These are phyloP conservation scores for Fraxinus angustifolia DNA, from an alignment of 305 asterid species.

Conservation along the genomic window DNA sequence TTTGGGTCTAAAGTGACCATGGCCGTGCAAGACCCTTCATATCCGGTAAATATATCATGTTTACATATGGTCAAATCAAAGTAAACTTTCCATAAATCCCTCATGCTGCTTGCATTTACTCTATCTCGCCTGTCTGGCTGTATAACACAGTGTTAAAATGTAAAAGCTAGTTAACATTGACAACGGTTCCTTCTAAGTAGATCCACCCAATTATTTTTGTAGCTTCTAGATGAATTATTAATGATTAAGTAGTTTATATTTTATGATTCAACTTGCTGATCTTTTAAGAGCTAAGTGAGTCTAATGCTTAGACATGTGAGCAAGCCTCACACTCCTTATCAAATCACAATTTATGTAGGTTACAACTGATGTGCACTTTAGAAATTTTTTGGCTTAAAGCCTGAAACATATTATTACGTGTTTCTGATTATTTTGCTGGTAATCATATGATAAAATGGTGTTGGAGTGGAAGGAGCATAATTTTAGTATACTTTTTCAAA, in stretches of 20 bases:
- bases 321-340: background rate
- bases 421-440: background rate
- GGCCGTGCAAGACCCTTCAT: constrained; percentile 96
- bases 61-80: background rate
- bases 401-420: background rate
- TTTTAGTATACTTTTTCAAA: background rate
- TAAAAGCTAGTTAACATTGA: background rate
- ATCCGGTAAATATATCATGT: constrained; percentile 58
- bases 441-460: background rate
- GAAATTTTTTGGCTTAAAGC: background rate
- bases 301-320: background rate
- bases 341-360: background rate
- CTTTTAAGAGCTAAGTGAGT: background rate
- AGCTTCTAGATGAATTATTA: background rate
- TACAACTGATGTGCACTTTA: background rate
- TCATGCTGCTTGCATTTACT: constrained; percentile 7
- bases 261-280: background rate
- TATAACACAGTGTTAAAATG: background rate
- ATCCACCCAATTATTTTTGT: background rate
- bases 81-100: constrained; percentile 2
- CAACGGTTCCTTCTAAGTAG: background rate
- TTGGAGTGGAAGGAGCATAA: background rate
- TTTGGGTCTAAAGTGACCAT: constrained; percentile 88
- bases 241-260: background rate
- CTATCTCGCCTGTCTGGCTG: background rate